These are phyloP conservation scores for Mycena rosella DNA, from an alignment of 768 basidiomycete genomes.

Conservation along the genomic window DNA sequence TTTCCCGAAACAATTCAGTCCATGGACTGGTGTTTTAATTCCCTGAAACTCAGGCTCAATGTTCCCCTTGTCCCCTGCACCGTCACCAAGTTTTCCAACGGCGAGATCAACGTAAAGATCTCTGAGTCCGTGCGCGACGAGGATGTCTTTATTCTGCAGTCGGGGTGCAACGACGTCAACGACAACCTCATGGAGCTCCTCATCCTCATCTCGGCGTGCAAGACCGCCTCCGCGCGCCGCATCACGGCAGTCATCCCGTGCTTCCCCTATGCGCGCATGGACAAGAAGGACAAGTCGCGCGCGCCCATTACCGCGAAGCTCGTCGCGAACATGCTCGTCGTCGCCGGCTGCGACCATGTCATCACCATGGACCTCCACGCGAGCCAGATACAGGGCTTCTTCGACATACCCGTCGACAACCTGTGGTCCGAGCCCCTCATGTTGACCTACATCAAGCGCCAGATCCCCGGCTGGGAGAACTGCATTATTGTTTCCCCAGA, in stretches of 20 bases:
- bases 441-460: slow-evolving; percentile 91
- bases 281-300: slow-evolving; percentile 97
- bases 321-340: slow-evolving; percentile 97
- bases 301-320: slow-evolving; percentile 99
- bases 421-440: slow-evolving; percentile 96
- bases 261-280: slow-evolving; percentile 96
- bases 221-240: slow-evolving; percentile 93
- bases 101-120: slow-evolving; percentile 96
- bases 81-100: slow-evolving; percentile 93
- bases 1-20: slow-evolving; percentile 56
- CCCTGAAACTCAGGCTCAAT: slow-evolving; percentile 77
- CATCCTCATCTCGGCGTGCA: slow-evolving; percentile 98
- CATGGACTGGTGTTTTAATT: slow-evolving; percentile 65
- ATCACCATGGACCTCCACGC: slow-evolving; percentile 99
- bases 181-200: slow-evolving; percentile 99
- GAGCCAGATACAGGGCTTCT: slow-evolving; percentile 98
- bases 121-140: slow-evolving; percentile 96
- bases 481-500: slow-evolving; percentile 96
- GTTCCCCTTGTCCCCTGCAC: slow-evolving; percentile 88
- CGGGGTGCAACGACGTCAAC: slow-evolving; percentile 90
- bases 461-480: slow-evolving; percentile 88
- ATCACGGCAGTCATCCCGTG: slow-evolving; percentile 99
- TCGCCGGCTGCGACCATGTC: slow-evolving; percentile 98
- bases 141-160: slow-evolving; percentile 99
- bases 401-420: slow-evolving; percentile 98